Evolutionary conservation across 2,329 filamentous ascomycete species (phyloP).

Genomic region (Colletotrichum endophyticum): DNA sequence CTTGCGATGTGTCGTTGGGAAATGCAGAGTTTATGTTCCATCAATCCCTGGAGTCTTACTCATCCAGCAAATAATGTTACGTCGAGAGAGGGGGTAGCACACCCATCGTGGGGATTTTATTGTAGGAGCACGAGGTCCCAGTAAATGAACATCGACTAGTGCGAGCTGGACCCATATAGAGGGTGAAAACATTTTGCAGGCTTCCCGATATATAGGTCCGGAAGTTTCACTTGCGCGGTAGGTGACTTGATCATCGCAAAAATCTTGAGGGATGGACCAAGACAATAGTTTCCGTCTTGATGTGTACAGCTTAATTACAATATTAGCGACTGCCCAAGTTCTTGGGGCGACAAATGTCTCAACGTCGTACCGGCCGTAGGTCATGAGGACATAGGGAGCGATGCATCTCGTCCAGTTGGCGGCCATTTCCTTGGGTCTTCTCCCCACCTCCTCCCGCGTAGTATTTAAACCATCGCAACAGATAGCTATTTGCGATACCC

Average conservation of each 20-base stretch:
- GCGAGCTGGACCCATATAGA: accelerated
- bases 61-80: background rate
- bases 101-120: no score
- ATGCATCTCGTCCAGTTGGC: accelerated
- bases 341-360: no score
- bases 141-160: no score
- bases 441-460: background rate
- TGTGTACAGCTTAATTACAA: accelerated
- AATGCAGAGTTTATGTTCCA: background rate
- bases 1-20: accelerated
- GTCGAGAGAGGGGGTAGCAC: no score
- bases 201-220: background rate
- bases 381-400: background rate
- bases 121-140: no score
- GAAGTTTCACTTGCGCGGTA: background rate
- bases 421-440: background rate
- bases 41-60: accelerated
- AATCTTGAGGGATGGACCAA: accelerated
- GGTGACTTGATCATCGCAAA: background rate
- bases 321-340: accelerated
- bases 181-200: background rate
- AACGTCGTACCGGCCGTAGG: no score
- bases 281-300: accelerated
- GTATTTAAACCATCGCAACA: background rate
- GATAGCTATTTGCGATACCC: background rate